Evolutionary conservation across 768 basidiomycete species (phyloP).

Genomic region (Trametes punicea): DNA sequence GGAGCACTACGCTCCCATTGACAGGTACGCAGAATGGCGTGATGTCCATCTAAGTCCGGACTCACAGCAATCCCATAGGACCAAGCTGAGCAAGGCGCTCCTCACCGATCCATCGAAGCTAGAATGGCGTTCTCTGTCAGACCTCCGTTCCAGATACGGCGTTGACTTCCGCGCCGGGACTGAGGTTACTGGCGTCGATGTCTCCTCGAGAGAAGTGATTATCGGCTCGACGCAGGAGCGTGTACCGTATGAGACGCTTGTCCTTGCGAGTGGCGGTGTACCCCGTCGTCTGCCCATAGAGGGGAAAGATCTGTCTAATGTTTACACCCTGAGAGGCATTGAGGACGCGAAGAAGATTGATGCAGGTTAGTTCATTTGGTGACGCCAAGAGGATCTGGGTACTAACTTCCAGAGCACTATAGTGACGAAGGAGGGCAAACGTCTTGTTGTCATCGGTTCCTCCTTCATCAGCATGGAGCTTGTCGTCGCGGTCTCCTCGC

Average conservation of each 20-base stretch:
- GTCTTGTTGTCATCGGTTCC: conserved; percentile 78
- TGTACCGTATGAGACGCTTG: conserved; percentile 68
- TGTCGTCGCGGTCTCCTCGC: conserved; percentile 69
- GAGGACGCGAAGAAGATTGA: conserved; percentile 71
- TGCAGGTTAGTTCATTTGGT: conserved; percentile 42
- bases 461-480: conserved; percentile 94
- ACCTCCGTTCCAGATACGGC: conserved; percentile 72
- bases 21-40: conserved; percentile 49
- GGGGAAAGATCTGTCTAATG: conserved; percentile 70
- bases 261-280: conserved; percentile 74
- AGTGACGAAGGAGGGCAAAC: conserved; percentile 73
- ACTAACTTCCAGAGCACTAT: not conserved
- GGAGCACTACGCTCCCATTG: conserved; percentile 79
- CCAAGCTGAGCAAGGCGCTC: conserved; percentile 86
- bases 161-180: conserved; percentile 61
- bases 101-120: conserved; percentile 76
- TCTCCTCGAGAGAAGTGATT: conserved; percentile 57
- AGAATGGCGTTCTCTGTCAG: conserved; percentile 66
- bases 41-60: not conserved
- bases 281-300: conserved; percentile 76
- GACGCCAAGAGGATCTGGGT: not conserved
- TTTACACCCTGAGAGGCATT: conserved; percentile 70
- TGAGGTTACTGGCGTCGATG: conserved; percentile 71
- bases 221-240: conserved; percentile 57
- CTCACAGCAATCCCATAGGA: conserved; percentile 41